Evolutionary conservation across 257 asterid genomes (phyloP), one percentile per base, ranked within the genome.

Genomic region (Primulina eburnea): DNA sequence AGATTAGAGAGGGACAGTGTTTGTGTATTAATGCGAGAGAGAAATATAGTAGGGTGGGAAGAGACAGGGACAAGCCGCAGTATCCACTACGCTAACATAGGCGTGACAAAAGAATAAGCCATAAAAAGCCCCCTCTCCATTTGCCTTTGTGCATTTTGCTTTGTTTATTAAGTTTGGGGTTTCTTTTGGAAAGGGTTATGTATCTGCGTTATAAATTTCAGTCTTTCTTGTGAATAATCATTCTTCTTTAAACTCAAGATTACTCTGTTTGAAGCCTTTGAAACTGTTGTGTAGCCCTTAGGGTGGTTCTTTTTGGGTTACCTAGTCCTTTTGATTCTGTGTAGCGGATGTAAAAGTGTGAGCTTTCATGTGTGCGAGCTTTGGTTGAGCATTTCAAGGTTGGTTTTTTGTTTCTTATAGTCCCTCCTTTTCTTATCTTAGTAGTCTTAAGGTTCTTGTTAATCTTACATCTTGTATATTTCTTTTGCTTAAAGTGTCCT

Each of bases 61-160:
- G 65, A 62, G 67, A 47, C 24, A 53, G 62, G 68, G 70, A 77
- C 71, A 73, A 37, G 69, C 26, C 26, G 1, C 26, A 24, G 26
- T 0, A 24, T 24, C 76, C 79, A 74, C 74, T 40, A 62, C 73
- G 29, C 77, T 60, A 80, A 43, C 72, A 71, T 60, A 32, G 62
- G 93, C 87, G 79, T 80, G 86, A 84, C 76, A 33, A 67, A 65
- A 52, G 76, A 80, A 72, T 34, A 69, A 70, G 71, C 70, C 79
- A 71, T 73, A 77, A 76, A 1, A 80, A 73, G 73, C 84, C 43
- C 79, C 52, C 69, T 67, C 76, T 26, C 38, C 35, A 24, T 58
- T 38, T 65, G 33, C 64, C 65, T 62, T 70, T 73, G 64, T 8
- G 52, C 24, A n/a, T 38, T 55, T 50, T 69, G 67, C 62, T 65